These are phyloP conservation scores for Talaromyces sp. DNA, from an alignment of 2,329 filamentous ascomycete genomes.

Conservation along the genomic window DNA sequence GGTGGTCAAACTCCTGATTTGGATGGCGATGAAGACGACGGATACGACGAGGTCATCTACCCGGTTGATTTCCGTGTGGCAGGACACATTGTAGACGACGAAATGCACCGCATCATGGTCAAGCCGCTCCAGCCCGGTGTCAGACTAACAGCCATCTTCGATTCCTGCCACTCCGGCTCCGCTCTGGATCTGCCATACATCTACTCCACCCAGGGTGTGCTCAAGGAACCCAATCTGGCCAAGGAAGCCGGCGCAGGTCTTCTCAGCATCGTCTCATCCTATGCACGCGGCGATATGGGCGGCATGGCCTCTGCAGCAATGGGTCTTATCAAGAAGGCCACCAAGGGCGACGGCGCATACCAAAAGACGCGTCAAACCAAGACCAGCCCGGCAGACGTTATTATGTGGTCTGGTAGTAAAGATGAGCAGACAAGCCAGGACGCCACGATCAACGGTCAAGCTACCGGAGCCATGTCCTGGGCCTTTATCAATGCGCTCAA, in stretches of 20 bases:
- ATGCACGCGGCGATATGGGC: conserved; percentile 78
- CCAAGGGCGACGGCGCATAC: conserved; percentile 73
- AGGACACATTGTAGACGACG: conserved; percentile 76
- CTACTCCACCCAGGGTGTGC: conserved; percentile 65
- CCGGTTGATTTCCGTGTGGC: conserved; percentile 68
- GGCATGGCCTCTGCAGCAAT: conserved; percentile 79
- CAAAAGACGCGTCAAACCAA: conserved; percentile 82
- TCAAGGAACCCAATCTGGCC: conserved; percentile 68
- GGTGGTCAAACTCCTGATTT: conserved; percentile 72
- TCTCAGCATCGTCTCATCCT: conserved; percentile 68
- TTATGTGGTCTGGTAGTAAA: conserved; percentile 98
- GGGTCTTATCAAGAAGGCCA: conserved; percentile 83
- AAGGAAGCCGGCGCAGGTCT: conserved; percentile 66
- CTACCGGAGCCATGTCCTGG: conserved; percentile 97
- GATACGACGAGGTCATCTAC: conserved; percentile 76
- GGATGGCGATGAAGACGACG: conserved; percentile 75
- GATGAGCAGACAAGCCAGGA: conserved; percentile 94
- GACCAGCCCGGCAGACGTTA: conserved; percentile 89
- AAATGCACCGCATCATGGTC: conserved; percentile 77
- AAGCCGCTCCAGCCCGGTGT: conserved; percentile 76
- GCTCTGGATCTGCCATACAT: conserved; percentile 66
- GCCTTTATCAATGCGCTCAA: conserved; percentile 89
- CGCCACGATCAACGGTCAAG: conserved; percentile 80
- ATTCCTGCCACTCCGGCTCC: conserved; percentile 67
- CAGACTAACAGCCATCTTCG: conserved; percentile 68